Evolutionary conservation across 208 protist genomes (phyloP), one percentile per base, ranked within the genome.

Genomic region (Tritrichomonas foetus): DNA sequence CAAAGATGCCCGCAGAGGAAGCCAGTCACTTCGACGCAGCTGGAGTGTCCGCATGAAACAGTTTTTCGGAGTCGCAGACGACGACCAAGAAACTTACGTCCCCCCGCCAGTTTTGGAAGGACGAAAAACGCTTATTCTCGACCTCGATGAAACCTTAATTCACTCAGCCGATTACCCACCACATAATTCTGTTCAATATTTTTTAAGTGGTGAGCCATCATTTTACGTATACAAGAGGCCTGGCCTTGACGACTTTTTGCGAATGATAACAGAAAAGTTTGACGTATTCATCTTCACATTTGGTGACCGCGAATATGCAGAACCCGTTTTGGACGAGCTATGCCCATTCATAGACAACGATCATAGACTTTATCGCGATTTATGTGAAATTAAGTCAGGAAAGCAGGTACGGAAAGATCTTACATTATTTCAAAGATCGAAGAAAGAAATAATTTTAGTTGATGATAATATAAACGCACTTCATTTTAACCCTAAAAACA

Each of bases 141-240:
- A 95, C 82, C 84, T 95, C 16, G 95, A 95, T 72, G 95, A 95
- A 94, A 95, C 95, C 27, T 93, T 95, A 0, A 55, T 95, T n/a
- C 95, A 95, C 69, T 93, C 93, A 69, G 41, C 61, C 22, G 80
- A 93, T 33, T 55, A 33, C 66, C 74, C 57, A n/a, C 47, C 78
- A 2, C 41, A 89, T 57, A 39, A 41, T 16, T 27, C 53, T n/a
- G 30, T 89, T 33, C 47, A 89, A 39, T 53, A 13, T 27, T 57
- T 89, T 5, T 33, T 33, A 61, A 57, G 53, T n/a, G 78, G 47
- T 5, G 47, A 89, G 53, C 8, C 74, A 5, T 3, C 33, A 20
- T 82, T 93, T 39, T 94, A 94, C 33, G 92, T 95, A 0, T 50
- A 30, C 30, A 92, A 95, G 61, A 92, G 95, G 53, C 95, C 95